Evolutionary conservation across 2,329 filamentous ascomycete species (phyloP).

Genomic region (Sordariomycetes sp.): DNA sequence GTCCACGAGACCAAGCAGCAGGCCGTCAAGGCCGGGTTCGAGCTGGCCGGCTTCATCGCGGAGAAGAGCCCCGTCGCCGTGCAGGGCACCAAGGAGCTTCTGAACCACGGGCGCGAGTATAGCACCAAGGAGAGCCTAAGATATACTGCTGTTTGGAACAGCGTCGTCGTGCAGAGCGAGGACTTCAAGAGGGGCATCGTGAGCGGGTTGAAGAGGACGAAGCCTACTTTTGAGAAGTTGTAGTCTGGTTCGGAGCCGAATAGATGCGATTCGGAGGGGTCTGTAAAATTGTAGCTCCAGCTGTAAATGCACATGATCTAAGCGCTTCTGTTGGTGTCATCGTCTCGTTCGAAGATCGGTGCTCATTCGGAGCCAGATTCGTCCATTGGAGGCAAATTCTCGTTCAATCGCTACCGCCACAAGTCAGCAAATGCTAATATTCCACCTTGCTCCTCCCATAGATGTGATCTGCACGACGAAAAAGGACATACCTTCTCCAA

Average conservation of each 20-base stretch:
- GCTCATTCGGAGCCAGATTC: constrained; percentile 44
- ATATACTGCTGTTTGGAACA: constrained; percentile 86
- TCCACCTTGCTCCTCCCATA: too few relatives aligned
- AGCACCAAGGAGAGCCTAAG: constrained; percentile 67
- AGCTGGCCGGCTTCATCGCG: constrained; percentile 57
- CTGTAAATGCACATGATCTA: too few relatives aligned
- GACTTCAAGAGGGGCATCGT: constrained; percentile 69
- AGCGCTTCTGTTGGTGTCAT: too few relatives aligned
- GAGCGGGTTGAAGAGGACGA: constrained; percentile 69
- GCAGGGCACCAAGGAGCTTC: constrained; percentile 76
- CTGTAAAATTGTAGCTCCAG: too few relatives aligned
- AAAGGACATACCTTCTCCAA: constrained; percentile 52
- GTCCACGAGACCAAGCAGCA: constrained; percentile 55
- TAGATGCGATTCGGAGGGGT: too few relatives aligned
- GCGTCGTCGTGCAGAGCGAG: constrained; percentile 67
- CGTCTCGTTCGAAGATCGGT: too few relatives aligned
- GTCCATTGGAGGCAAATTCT: constrained; percentile 40
- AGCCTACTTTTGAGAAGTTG: constrained; percentile 77
- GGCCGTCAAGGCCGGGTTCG: constrained; percentile 52
- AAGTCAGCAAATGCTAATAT: constrained; percentile 7
- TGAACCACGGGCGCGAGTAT: constrained; percentile 76
- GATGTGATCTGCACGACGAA: neutral
- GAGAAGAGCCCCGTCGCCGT: constrained; percentile 82
- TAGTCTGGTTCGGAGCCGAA: too few relatives aligned
- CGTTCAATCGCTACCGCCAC: constrained; percentile 34